phyloP scores from a whole-genome alignment of 257 asterid species.

The Lycium barbarum region DNA sequence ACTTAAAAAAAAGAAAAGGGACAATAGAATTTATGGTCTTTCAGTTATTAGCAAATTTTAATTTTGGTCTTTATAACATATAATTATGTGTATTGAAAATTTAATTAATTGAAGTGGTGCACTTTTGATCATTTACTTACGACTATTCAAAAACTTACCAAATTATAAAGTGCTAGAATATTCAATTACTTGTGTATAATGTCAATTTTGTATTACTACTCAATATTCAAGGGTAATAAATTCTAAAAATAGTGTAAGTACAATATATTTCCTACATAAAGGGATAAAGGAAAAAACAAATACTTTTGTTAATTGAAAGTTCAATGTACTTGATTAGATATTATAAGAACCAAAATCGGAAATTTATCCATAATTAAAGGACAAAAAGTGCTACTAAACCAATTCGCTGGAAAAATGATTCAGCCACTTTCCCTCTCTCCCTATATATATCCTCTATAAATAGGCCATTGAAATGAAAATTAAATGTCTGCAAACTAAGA shows the following conservation, averaged over 20 bases:
- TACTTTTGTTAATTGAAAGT: background rate
- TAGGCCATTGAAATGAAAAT: background rate
- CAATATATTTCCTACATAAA: too few relatives aligned
- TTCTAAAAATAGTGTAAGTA: too few relatives aligned
- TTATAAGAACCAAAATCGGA: background rate
- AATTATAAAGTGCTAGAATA: too few relatives aligned
- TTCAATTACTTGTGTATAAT: too few relatives aligned
- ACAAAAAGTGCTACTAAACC: background rate
- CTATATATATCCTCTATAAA: slow-evolving; percentile 4
- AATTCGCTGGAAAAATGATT: background rate
- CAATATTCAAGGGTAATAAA: too few relatives aligned
- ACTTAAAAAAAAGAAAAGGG: background rate
- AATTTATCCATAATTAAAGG: background rate
- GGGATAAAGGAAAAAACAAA: too few relatives aligned
- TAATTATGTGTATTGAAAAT: too few relatives aligned
- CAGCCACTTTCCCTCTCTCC: background rate
- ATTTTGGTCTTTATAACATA: too few relatives aligned
- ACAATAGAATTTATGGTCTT: too few relatives aligned
- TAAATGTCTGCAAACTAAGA: background rate
- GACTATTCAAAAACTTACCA: background rate
- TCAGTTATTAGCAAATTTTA: too few relatives aligned
- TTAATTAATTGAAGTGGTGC: background rate
- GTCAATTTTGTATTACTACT: too few relatives aligned
- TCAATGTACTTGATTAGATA: background rate
- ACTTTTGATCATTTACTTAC: background rate